phyloP scores from a whole-genome alignment of 1,284 basidiomycete genomes.

The Cutaneotrichosporon mucoides region DNA sequence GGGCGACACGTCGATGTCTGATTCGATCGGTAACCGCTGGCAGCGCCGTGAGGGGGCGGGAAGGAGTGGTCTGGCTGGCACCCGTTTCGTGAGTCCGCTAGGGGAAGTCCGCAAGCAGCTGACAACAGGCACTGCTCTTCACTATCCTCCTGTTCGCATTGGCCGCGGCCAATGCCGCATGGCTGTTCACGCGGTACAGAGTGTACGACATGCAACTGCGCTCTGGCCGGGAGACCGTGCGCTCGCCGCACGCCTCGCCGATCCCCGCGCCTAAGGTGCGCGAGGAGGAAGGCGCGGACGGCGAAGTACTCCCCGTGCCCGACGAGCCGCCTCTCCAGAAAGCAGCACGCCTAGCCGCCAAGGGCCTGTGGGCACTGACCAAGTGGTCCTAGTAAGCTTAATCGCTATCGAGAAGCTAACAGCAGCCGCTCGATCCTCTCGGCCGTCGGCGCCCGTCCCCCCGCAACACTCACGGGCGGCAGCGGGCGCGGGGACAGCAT shows the following conservation, averaged over 20 bases:
- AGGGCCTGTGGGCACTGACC: slow-evolving; percentile 12
- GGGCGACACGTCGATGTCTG: slow-evolving; percentile 13
- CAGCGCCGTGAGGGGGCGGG: slow-evolving; percentile 27
- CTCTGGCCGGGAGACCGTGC: slow-evolving; percentile 29
- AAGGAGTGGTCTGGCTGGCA: slow-evolving; percentile 20
- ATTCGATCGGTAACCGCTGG: slow-evolving; percentile 34
- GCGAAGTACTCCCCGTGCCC: neutral
- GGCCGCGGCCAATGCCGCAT: slow-evolving; percentile 34
- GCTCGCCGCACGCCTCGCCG: slow-evolving; percentile 39
- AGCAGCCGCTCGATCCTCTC: slow-evolving; percentile 26
- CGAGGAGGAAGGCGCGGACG: neutral
- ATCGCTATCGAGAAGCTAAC: slow-evolving; percentile 3
- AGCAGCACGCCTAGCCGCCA: neutral
- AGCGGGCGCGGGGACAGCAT: slow-evolving; percentile 30
- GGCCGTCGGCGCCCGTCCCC: slow-evolving; percentile 26
- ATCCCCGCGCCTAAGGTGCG: slow-evolving; percentile 23
- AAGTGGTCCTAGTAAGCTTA: slow-evolving; percentile 29
- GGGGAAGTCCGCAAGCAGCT: too few species aligned
- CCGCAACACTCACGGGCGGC: neutral
- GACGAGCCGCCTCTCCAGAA: neutral
- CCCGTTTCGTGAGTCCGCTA: slow-evolving; percentile 27
- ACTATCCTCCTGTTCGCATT: slow-evolving; percentile 28
- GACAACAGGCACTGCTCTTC: slow-evolving; percentile 29
- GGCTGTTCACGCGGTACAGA: slow-evolving; percentile 42
- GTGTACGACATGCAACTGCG: slow-evolving; percentile 45